These are phyloP conservation scores for Ambrosia artemisiifolia DNA, from an alignment of 129 eudicot species.

Conservation along the genomic window DNA sequence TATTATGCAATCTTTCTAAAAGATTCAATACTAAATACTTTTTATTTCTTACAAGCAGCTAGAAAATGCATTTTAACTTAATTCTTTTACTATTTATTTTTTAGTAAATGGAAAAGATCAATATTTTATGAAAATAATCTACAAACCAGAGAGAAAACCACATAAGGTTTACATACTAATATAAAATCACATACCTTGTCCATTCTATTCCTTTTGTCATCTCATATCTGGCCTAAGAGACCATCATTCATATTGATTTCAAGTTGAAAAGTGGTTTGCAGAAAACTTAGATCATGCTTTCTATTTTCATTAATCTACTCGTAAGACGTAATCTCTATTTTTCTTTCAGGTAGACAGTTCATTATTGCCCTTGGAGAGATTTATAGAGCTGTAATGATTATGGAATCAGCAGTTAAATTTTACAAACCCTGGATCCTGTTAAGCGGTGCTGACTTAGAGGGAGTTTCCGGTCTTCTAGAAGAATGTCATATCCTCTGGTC, in stretches of 20 bases:
- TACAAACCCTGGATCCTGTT: slow-evolving; percentile 65
- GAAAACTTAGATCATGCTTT: background rate
- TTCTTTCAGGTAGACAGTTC: slow-evolving; percentile 49
- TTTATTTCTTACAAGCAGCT: no score
- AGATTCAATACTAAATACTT: no score
- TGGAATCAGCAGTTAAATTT: slow-evolving; percentile 56
- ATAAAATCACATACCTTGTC: background rate
- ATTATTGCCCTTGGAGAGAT: slow-evolving; percentile 72
- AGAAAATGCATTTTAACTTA: no score
- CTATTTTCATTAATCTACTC: background rate
- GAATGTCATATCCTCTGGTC: slow-evolving; percentile 72
- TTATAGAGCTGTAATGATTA: slow-evolving; percentile 57
- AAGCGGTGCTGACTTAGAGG: slow-evolving; percentile 30
- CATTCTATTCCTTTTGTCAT: background rate
- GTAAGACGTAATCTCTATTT: background rate
- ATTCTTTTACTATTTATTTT: no score
- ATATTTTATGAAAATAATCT: no score
- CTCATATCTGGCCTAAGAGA: background rate
- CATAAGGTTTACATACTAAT: no score
- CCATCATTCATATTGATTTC: background rate
- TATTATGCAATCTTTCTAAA: no score
- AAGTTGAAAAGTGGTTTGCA: slow-evolving; percentile 1
- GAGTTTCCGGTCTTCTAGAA: slow-evolving; percentile 44
- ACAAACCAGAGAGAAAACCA: no score
- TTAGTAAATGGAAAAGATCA: no score